phyloP scores from a whole-genome alignment of 352 stramenopile species.

The Thalassiosira pacifica region DNA sequence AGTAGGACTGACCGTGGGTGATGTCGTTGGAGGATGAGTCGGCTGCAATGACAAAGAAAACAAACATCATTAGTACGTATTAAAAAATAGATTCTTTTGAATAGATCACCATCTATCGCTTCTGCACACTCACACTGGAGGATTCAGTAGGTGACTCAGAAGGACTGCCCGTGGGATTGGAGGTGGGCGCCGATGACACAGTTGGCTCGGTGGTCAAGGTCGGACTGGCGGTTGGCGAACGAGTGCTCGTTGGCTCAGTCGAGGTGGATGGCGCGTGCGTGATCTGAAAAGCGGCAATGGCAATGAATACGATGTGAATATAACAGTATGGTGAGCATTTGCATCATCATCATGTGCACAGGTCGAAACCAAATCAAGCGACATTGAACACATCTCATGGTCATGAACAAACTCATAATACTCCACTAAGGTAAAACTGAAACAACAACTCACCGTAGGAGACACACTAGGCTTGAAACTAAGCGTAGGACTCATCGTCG shows the following conservation, averaged over 20 bases:
- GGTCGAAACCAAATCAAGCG: too few relatives aligned
- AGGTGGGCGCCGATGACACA: slow-evolving; percentile 1
- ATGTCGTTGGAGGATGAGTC: background rate
- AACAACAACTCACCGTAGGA: slow-evolving; percentile 41
- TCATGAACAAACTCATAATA: too few relatives aligned
- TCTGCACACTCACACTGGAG: slow-evolving; percentile 4
- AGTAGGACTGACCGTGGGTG: background rate
- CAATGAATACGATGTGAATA: too few relatives aligned
- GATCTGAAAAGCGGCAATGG: slow-evolving; percentile 13
- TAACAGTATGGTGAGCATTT: too few relatives aligned
- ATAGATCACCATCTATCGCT: too few relatives aligned
- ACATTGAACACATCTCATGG: too few relatives aligned
- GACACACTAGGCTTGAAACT: slow-evolving; percentile 3
- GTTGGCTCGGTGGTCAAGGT: slow-evolving; percentile 28
- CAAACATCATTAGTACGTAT: too few relatives aligned
- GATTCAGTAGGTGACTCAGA: slow-evolving; percentile 14
- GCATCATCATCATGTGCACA: too few relatives aligned
- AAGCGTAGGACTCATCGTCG: slow-evolving; percentile 32
- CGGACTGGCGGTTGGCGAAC: slow-evolving; percentile 8
- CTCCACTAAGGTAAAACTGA: too few relatives aligned
- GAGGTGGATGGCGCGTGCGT: slow-evolving; percentile 20
- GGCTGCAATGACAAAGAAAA: background rate
- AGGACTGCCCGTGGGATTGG: background rate
- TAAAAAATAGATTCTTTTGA: too few relatives aligned
- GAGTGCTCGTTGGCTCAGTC: slow-evolving; percentile 18